Conservation (phyloP, 495 filamentous ascomycete species). For the Terfezia claveryi region DNA sequence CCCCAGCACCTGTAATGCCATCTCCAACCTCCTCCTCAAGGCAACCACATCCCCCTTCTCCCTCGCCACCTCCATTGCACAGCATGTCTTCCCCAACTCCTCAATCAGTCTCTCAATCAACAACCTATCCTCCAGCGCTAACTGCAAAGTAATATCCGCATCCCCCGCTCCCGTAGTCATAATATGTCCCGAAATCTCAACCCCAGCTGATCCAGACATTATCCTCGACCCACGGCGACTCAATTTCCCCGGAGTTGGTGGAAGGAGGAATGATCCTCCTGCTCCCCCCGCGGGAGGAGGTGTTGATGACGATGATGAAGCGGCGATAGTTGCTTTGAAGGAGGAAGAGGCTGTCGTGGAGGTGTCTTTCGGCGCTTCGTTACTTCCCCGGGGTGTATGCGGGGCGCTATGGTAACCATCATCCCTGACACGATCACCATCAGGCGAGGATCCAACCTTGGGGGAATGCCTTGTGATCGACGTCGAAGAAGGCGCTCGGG, state of each 20-base stretch:
- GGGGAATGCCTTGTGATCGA: background rate
- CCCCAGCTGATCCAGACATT: background rate
- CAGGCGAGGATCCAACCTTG: conserved; percentile 8
- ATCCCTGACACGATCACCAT: conserved; percentile 6
- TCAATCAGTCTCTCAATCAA: conserved; percentile 17
- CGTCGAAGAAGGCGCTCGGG: background rate
- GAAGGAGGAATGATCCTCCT: background rate
- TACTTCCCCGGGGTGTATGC: conserved; percentile 9
- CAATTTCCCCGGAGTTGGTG: background rate
- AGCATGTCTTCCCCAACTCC: conserved; percentile 12
- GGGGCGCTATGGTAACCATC: conserved; percentile 18
- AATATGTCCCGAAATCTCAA: background rate
- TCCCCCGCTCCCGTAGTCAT: background rate
- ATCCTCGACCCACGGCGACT: background rate
- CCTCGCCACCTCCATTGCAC: conserved; percentile 11
- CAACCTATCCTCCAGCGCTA: conserved; percentile 6
- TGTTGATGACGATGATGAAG: background rate
- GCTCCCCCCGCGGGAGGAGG: background rate
- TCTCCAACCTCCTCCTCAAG: conserved; percentile 8
- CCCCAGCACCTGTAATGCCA: conserved; percentile 10
- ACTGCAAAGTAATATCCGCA: conserved; percentile 1
- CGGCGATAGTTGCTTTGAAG: background rate
- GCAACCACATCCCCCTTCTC: conserved; percentile 3
- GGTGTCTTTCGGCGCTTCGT: background rate
- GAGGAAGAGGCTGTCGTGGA: background rate